Base-by-base conservation (phyloP, 768 basidiomycete genomes). In the Russula brevipes region DNA sequence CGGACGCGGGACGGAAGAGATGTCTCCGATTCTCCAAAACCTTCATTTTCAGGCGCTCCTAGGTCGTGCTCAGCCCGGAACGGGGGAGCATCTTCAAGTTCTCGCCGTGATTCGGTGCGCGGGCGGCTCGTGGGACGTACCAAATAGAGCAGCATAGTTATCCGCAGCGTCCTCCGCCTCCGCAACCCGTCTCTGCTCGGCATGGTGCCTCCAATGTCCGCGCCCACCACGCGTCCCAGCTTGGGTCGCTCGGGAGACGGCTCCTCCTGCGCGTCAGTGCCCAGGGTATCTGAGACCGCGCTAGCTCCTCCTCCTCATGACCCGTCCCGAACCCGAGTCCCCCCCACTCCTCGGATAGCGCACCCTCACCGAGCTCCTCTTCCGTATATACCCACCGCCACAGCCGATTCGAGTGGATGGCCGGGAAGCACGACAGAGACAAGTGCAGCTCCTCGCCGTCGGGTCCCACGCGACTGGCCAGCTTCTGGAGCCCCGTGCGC, bases 171-270 rank as follows among this genome's bases (percentile, higher is more conserved):
- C 38, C 38, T 39, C 38, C 12, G 9, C 38, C 7, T 12, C 38
- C 7, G 12, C 38, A 5, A 39, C 38, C 38, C 38, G 38, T 24
- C 24, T 24, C 24, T 24, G 24, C 24, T 24, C 24, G 24, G 24
- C 24, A 24, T 24, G 12, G 9, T n/a, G 39, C 42, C 33, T 55
- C 41, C n/a, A 52, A 42, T 33, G 14, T 8, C 33, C 33, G n/a
- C 59, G 52, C 31, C 59, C 59, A 12, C 59, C 59, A 6, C 60
- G 60, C 41, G 60, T 61, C 30, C 60, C 60, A 5, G 54, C 41
- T 19, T n/a, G 44, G 14, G 4, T 42, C 8, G 14, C 10, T 12
- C 11, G 38, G 17, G n/a, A 4, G 44, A n/a, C 44, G 44, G n/a
- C 44, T 9, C n/a, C 17, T 45, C 17, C 17, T 24, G 24, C 24